Base-by-base conservation (phyloP, 2,329 filamentous ascomycete genomes). In the Epichloe sp. region DNA sequence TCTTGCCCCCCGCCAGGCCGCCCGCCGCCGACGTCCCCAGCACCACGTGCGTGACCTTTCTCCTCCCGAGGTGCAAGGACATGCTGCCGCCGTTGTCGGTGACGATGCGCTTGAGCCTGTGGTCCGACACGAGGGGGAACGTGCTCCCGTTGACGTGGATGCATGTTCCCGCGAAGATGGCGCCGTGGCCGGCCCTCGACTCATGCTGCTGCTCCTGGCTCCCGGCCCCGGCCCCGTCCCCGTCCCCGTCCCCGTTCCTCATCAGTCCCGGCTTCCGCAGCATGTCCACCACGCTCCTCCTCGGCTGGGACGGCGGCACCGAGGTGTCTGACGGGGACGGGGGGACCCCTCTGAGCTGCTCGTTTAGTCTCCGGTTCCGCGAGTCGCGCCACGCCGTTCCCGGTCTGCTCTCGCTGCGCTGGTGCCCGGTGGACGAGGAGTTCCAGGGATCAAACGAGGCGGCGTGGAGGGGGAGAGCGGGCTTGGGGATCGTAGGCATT, bases 101-200 rank as follows among this genome's bases (percentile, higher is more conserved):
- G 38, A 96, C 76, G 15, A 94, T 66, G 51, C 83, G 82, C 71
- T 93, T 94, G 52, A 96, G 77, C 63, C 80, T 85, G 70, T 95
- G 86, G 65, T 96, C 90, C 14, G 87, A 94, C 55, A 95, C 78
- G 23, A 80, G 67, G 1, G 90, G 89, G 53, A 82, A 77, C 2
- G 88, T 95, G 57, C 86, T 90, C 54, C 89, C 89, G 66, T 95
- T 95, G 66, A 96, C 78, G 68, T 91, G 93, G 59, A 95, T 77
- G 48, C 79, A 82, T 21, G 89, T 75, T 15, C 82, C 79, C 44
- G 78, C 68, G 63, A 96, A 90, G 49, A 94, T 77, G 45, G 71
- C 61, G 5, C 12, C 19, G 15, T 19, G 15, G 3, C 17, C 10
- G 14, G 17, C 8, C 15, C 15, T n/a, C 40, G 8, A 7, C 36